Base-by-base conservation (phyloP, 805 yeast genomes). In the Candida pini region DNA sequence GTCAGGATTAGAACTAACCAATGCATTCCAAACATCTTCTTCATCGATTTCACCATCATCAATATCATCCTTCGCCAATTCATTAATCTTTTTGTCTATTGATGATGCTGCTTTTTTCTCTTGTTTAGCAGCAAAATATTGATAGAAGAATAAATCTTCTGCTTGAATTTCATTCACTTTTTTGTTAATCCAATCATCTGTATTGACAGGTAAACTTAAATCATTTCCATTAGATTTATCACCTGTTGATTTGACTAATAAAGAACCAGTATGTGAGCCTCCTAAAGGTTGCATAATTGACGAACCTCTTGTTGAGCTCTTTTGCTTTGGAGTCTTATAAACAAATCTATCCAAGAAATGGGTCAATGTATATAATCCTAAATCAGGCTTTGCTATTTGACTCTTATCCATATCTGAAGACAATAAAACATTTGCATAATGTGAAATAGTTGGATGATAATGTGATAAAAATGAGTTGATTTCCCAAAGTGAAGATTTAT, bases 221-320 rank as follows among this genome's bases (percentile, higher is more conserved):
- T 68, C 73, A 4, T 58, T 57, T 12, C 47, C 53, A 13, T 53
- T 47, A n/a, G n/a, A n/a, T 5, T 44, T 44, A 20, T 36, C 35
- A 22, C 48, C 54, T 5, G 85, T 73, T n/a, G 86, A 76, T 49
- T 68, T 78, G 9, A 83, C 85, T 45, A 83, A 66, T 34, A 82
- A 61, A 4, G 79, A 64, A 8, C 83, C 85, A 15, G 85, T 79
- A 43, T 81, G 83, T 1, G 78, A 71, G 43, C 96, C 97, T 29
- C 94, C 88, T 45, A 92, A 68, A 33, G 98, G 97, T 68, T 92
- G 98, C 97, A 92, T 92, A 55, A 92, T 89, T 28, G 97, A 87
- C 4, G 82, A 68, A 51, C 97, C 97, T 56, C 83, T 79, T n/a
- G 79, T 64, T 22, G 66, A 58, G 14, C 78, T 68, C 59, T 81